Conservation (phyloP, 2,329 filamentous ascomycete genomes). For the Hypoxylon sp. region DNA sequence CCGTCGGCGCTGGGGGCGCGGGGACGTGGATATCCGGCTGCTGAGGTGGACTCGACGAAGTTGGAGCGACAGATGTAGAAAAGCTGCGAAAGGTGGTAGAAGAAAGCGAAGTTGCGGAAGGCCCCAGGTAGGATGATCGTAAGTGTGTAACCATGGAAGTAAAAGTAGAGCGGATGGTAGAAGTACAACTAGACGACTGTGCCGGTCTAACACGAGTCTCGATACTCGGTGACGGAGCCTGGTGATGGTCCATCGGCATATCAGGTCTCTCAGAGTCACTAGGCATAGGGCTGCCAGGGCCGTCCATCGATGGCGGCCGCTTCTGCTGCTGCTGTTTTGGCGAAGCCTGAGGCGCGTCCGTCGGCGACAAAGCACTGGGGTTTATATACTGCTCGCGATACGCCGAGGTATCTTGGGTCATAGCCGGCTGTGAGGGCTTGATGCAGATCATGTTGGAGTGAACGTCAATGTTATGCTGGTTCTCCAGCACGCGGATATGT, state of each 20-base stretch:
- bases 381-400: slow-evolving; percentile 31
- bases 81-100: slow-evolving; percentile 1
- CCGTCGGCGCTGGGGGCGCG: neutral
- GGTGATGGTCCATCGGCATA: neutral
- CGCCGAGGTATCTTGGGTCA: neutral
- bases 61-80: slow-evolving; percentile 4
- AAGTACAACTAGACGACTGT: slow-evolving; percentile 4
- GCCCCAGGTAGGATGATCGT: neutral
- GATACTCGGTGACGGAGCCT: neutral
- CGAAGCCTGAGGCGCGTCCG: slow-evolving; percentile 8
- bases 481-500: slow-evolving; percentile 44
- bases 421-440: slow-evolving; percentile 39
- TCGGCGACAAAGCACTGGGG: slow-evolving; percentile 12
- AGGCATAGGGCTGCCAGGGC: neutral
- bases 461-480: slow-evolving; percentile 40
- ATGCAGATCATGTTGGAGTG: slow-evolving; percentile 46
- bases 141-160: slow-evolving; percentile 13
- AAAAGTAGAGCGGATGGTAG: slow-evolving; percentile 6
- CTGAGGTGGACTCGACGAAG: slow-evolving; percentile 1
- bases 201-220: slow-evolving; percentile 21
- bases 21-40: slow-evolving; percentile 8
- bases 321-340: slow-evolving; percentile 24
- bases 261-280: neutral
- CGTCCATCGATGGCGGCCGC: neutral
- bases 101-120: neutral